Base-by-base conservation (phyloP, 352 stramenopile genomes). In the Phytophthora macrochlamydospora region DNA sequence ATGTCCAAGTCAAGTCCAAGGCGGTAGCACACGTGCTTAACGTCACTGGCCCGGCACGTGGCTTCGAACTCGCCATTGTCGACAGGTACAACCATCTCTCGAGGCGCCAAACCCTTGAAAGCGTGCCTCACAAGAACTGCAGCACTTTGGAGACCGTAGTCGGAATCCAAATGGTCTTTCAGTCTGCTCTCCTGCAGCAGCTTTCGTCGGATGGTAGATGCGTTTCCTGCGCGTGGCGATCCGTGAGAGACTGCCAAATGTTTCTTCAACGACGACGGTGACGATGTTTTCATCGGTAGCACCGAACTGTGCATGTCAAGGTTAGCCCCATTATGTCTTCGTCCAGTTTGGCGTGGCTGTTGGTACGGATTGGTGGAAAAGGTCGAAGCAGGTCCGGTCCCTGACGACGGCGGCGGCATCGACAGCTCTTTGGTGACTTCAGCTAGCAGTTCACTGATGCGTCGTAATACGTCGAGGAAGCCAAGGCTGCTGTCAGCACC, bases 21-120 rank as follows among this genome's bases (percentile, higher is more conserved):
- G 1, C 85, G 79, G 48, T 83, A 85, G 65, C 83, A 92, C 24
- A 89, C 81, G 54, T 93, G 73, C 51, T 91, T 92, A 53, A 93
- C 63, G 62, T 93, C 83, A 42, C 57, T 80, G 0, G 72, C 67
- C 24, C 83, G 76, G 30, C 85, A 93, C 30, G 79, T 88, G 14
- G 81, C 73, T 52, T 92, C 85, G 42, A 83, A 93, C 42, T 90
- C 71, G 7, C 85, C 83, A 33, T 83, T 88, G 32, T 90, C 79
- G 13, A 91, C 81, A 0, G 81, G 79, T 9, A 91, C 81, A 33
- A 91, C 79, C 65, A 91, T 82, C 49, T 92, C 83, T 1, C 83
- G 67, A 1, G 83, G 63, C 24, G 80, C 74, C 2, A 93, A 58
- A 2, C 83, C 85, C 43, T 93, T 93, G 60, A 91, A 93, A 4